phyloP scores from a whole-genome alignment of 129 eudicot genomes.

The Cynara cardunculus region DNA sequence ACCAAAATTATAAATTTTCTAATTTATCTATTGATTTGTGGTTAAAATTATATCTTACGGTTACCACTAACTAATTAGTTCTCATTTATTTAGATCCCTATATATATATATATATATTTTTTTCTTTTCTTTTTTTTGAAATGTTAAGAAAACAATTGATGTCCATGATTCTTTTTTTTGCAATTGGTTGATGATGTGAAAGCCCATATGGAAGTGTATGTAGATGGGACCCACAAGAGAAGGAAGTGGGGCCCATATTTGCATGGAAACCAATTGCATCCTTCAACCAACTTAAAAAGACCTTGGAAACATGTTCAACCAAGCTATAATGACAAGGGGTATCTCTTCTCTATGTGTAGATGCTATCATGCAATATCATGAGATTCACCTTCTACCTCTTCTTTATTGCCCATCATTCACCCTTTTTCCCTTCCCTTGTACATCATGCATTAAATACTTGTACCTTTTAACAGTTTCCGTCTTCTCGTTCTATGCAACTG shows the following conservation, averaged over 20 bases:
- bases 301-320: slow-evolving; percentile 34
- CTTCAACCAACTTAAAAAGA: slow-evolving; percentile 19
- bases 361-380: slow-evolving; percentile 27
- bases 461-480: neutral
- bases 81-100: too few species aligned
- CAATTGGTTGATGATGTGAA: neutral
- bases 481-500: neutral
- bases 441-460: slow-evolving; percentile 1
- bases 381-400: slow-evolving; percentile 40
- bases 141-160: too few species aligned
- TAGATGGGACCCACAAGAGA: slow-evolving; percentile 21
- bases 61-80: too few species aligned
- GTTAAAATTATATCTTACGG: too few species aligned
- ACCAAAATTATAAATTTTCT: too few species aligned
- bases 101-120: too few species aligned
- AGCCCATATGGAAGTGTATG: neutral
- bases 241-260: neutral
- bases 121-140: too few species aligned
- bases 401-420: slow-evolving; percentile 38
- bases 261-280: slow-evolving; percentile 21
- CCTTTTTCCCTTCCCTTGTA: neutral
- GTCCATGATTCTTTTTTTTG: neutral
- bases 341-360: slow-evolving; percentile 32
- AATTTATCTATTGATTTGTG: too few species aligned
- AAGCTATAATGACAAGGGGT: slow-evolving; percentile 30